Conservation (phyloP, 257 asterid species). For the Solanum chilense region DNA sequence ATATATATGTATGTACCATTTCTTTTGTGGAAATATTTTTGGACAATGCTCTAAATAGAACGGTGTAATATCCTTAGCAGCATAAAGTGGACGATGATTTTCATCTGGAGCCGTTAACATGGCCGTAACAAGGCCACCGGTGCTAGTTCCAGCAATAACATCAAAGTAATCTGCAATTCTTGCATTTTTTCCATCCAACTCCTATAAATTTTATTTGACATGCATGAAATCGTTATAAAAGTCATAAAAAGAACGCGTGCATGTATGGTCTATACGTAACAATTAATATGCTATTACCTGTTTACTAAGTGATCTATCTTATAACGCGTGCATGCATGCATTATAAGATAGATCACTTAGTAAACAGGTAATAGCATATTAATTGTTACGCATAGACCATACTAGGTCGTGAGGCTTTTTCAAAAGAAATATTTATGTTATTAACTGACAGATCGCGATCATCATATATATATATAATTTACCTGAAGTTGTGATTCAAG, state of each 20-base stretch:
- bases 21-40: conserved; percentile 22
- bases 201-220: conserved; percentile 7
- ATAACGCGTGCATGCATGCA: background rate
- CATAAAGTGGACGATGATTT: conserved; percentile 32
- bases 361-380: background rate
- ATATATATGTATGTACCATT: background rate
- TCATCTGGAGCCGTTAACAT: conserved; percentile 44
- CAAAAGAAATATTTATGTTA: no score
- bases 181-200: conserved; percentile 46
- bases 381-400: background rate
- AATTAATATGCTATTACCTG: no score
- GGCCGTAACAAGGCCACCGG: conserved; percentile 52
- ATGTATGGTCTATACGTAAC: no score
- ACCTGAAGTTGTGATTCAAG: conserved; percentile 49
- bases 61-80: conserved; percentile 43
- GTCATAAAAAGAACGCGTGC: background rate
- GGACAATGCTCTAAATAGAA: conserved; percentile 35
- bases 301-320: no score
- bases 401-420: background rate
- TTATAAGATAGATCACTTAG: background rate
- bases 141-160: conserved; percentile 60
- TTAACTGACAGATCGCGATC: background rate
- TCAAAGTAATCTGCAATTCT: conserved; percentile 57
- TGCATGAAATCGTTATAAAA: background rate
- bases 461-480: background rate